Conservation (phyloP, 2,329 filamentous ascomycete species). For the Scleromitrula shiraiana region DNA sequence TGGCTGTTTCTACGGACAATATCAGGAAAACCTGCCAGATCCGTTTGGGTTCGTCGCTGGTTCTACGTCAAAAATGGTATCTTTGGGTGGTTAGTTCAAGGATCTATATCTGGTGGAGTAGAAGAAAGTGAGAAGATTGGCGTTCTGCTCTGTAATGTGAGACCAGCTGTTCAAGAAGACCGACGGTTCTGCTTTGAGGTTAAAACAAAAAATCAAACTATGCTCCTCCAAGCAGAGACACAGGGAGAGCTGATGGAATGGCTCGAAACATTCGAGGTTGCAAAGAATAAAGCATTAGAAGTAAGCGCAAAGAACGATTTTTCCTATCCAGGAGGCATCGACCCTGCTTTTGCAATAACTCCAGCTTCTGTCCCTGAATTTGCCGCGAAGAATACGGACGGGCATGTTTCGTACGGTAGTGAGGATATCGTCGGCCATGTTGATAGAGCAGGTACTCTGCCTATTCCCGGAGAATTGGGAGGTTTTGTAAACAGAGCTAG, state of each 20-base stretch:
- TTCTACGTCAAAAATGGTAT: conserved; percentile 94
- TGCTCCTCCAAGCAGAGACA: conserved; percentile 86
- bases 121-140: conserved; percentile 95
- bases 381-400: conserved; percentile 68
- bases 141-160: conserved; percentile 85
- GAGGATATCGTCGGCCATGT: conserved; percentile 41
- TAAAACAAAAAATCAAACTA: conserved; percentile 90
- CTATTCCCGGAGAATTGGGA: conserved; percentile 46
- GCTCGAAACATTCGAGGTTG: conserved; percentile 87
- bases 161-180: conserved; percentile 86
- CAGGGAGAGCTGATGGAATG: conserved; percentile 89
- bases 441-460: conserved; percentile 59
- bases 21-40: conserved; percentile 80
- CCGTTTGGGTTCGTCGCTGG: conserved; percentile 88
- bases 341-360: conserved; percentile 86
- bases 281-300: conserved; percentile 87
- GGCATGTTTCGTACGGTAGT: conserved; percentile 37
- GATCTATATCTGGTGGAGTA: conserved; percentile 70
- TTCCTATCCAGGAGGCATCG: conserved; percentile 41
- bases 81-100: conserved; percentile 88
- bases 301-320: conserved; percentile 44
- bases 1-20: conserved; percentile 83
- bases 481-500: conserved; percentile 57
- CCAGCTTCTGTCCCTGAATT: conserved; percentile 85
- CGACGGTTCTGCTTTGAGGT: conserved; percentile 96